These are phyloP conservation scores for Excoecaria agallocha DNA, from an alignment of 345 rosid genomes.

Conservation along the genomic window DNA sequence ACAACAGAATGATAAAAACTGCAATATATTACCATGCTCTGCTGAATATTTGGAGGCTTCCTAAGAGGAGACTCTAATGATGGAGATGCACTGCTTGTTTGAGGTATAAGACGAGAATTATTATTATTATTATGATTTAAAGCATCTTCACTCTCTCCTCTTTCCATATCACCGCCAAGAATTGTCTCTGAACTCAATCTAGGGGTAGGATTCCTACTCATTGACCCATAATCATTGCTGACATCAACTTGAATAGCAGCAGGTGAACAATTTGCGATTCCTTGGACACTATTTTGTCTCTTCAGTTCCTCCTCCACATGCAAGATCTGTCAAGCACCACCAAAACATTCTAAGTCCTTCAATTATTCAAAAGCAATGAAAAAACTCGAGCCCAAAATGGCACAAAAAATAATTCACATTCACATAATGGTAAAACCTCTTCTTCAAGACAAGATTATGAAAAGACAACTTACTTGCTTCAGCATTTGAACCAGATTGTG, in stretches of 20 bases:
- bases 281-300: conserved; percentile 53
- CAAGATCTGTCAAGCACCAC: conserved; percentile 51
- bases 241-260: conserved; percentile 72
- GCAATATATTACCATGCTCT: conserved; percentile 45
- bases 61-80: conserved; percentile 83
- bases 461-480: conserved; percentile 57
- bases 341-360: not conserved
- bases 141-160: conserved; percentile 64
- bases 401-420: not conserved
- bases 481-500: conserved; percentile 83
- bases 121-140: conserved; percentile 51
- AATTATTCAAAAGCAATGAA: not conserved
- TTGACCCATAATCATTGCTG: conserved; percentile 59
- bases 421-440: too few relatives aligned
- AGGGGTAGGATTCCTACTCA: conserved; percentile 50
- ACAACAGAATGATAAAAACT: not conserved
- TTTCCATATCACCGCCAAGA: conserved; percentile 66
- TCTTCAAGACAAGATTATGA: not conserved
- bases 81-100: conserved; percentile 81
- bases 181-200: conserved; percentile 59
- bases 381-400: not conserved
- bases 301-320: conserved; percentile 86
- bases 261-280: conserved; percentile 48
- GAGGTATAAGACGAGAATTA: conserved; percentile 49
- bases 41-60: conserved; percentile 58